These are phyloP conservation scores for Albifimbria verrucaria DNA, from an alignment of 2,329 filamentous ascomycete genomes.

Conservation along the genomic window DNA sequence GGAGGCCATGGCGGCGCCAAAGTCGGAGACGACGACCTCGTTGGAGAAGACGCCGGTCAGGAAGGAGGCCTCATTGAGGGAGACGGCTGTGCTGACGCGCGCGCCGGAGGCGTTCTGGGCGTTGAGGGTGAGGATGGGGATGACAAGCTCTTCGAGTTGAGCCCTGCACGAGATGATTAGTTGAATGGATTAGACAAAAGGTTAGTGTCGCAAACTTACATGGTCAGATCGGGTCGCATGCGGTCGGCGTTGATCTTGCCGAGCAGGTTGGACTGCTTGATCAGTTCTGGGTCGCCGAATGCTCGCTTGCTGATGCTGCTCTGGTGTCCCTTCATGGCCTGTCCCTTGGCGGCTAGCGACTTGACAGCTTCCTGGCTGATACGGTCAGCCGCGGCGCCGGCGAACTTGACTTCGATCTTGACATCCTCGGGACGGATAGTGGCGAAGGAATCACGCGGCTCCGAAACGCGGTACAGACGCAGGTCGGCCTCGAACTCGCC, in stretches of 20 bases:
- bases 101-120: conserved; percentile 50
- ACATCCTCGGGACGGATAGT: conserved; percentile 51
- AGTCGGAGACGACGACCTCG: conserved; percentile 49
- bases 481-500: conserved; percentile 76
- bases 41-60: conserved; percentile 67
- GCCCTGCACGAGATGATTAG: conserved; percentile 35
- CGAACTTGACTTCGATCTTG: conserved; percentile 52
- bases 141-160: conserved; percentile 59
- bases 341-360: conserved; percentile 19
- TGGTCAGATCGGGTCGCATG: conserved; percentile 53
- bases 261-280: conserved; percentile 66
- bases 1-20: conserved; percentile 44
- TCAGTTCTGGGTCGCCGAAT: conserved; percentile 31
- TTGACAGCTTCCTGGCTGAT: too few relatives aligned
- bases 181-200: conserved; percentile 13
- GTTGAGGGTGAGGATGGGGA: conserved; percentile 65
- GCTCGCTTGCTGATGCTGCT: conserved; percentile 15
- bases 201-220: conserved; percentile 46
- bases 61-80: conserved; percentile 68
- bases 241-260: conserved; percentile 61
- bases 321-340: conserved; percentile 17
- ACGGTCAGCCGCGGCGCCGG: conserved; percentile 50
- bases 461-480: conserved; percentile 67
- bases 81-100: conserved; percentile 60
- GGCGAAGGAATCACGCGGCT: conserved; percentile 51